These are phyloP conservation scores for Hyphopichia pseudoburtonii DNA, from an alignment of 1,139 yeast species.

Conservation along the genomic window DNA sequence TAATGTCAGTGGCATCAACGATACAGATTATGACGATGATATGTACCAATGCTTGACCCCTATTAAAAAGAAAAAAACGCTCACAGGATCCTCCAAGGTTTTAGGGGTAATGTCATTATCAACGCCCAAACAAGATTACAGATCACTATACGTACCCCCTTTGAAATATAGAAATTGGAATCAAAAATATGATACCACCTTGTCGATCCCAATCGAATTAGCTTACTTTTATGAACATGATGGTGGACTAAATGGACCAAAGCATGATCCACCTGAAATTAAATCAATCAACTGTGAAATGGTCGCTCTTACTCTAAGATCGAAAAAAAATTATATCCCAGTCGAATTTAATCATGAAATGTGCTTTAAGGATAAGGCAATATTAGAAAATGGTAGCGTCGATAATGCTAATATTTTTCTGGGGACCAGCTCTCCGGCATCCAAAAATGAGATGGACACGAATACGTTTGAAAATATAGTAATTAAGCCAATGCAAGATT, in stretches of 20 bases:
- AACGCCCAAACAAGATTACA: conserved; percentile 35
- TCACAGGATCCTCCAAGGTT: conserved; percentile 35
- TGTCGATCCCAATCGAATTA: conserved; percentile 38
- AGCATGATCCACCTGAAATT: conserved; percentile 24
- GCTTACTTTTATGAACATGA: conserved; percentile 26
- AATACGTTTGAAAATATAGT: conserved; percentile 34
- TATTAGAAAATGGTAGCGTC: conserved; percentile 21
- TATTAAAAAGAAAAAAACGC: conserved; percentile 33
- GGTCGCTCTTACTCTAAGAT: conserved; percentile 36
- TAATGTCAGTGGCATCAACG: conserved; percentile 3
- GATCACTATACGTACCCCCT: conserved; percentile 36
- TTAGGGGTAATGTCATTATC: conserved; percentile 38
- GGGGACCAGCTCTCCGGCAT: not conserved
- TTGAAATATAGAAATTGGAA: conserved; percentile 19
- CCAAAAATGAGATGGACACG: conserved; percentile 18
- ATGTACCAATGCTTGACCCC: conserved; percentile 35
- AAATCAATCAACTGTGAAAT: conserved; percentile 35
- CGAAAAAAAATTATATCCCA: conserved; percentile 38
- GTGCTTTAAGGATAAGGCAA: conserved; percentile 31
- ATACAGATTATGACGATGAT: conserved; percentile 16
- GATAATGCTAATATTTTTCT: not conserved
- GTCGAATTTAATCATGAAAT: conserved; percentile 43
- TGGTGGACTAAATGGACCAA: conserved; percentile 1
- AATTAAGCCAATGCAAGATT: conserved; percentile 28
- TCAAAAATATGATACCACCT: conserved; percentile 16